Base-by-base conservation (phyloP, 495 filamentous ascomycete genomes). In the Terfezia boudieri region DNA sequence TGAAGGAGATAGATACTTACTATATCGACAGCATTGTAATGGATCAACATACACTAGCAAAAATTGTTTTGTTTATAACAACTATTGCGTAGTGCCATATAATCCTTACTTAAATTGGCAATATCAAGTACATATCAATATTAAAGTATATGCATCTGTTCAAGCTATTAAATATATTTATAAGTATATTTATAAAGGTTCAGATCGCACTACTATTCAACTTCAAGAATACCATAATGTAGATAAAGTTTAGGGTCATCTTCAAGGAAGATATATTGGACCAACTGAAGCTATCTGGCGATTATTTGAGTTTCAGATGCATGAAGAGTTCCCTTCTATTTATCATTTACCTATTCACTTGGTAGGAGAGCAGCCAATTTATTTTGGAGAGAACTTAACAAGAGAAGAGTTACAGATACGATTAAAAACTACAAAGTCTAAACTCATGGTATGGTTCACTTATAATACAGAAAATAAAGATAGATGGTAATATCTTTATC, bases 151-250 rank as follows among this genome's bases (percentile, higher is more conserved):
- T n/a, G n/a, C n/a, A n/a, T n/a, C n/a, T n/a, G n/a, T n/a, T n/a
- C n/a, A n/a, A n/a, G n/a, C n/a, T n/a, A n/a, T n/a, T n/a, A n/a
- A n/a, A n/a, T n/a, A n/a, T 55, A 58, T 60, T 16, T 26, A 58
- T 55, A 60, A 60, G 55, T 60, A 60, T 48, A 48, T 60, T 17
- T 60, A 60, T 55, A 60, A 60, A 58, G 58, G 56, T 9, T 41
- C 37, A 20, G 58, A 60, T 32, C 20, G 50, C 23, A 58, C 35
- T 1, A 52, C 48, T 12, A 23, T 52, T 16, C 26, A 35, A 36
- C 22, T 60, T 51, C 26, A 12, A 12, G n/a, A n/a, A n/a, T n/a
- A n/a, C n/a, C 5, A 50, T 54, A 54, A 16, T 37, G 26, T 55
- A 32, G 56, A 60, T 49, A 41, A 60, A 55, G 55, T 60, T 43